Base-by-base conservation (phyloP, 257 asterid species). In the Solanum lycopersicoides region DNA sequence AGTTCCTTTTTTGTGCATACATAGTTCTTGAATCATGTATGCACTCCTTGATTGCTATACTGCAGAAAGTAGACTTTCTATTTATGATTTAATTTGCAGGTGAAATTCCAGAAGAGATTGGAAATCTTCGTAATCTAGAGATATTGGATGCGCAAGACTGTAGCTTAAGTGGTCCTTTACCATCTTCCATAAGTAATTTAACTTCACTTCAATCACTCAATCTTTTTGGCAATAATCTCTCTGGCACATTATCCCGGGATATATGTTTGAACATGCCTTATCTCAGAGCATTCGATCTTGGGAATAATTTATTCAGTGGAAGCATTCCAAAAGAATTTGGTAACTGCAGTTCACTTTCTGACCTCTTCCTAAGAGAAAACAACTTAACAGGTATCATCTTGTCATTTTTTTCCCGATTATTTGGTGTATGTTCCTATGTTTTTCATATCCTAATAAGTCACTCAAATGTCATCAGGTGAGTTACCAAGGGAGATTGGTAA, bases 301-400 rank as follows among this genome's bases (percentile, higher is more conserved):
- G 84, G 28, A 87, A 80, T 35, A 87, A 87, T 45, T 69, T 23
- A 25, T 89, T 89, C 89, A 71, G 41, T 8, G 89, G 88, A 85
- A 23, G 2, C 85, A 74, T 89, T 68, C 91, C 87, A 56, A 89
- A 65, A 66, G 89, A 60, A n/a, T 68, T 91, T 53, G 90, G 89
- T 4, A 90, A 91, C 53, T 86, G 86, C 47, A 90, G 69, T 50
- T 84, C 71, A 82, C 87, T 91, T n/a, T 50, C 45, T 20, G 89
- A 87, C 9, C 86, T 89, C 82, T 85, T 77, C 77, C 34, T 85
- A 30, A 71, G 86, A 45, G 84, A 20, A 16, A 89, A 89, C 72
- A 88, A 53, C 7, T 73, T 87, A 69, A 72, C 84, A 71, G 90
- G 91, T 89, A 80, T 63, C 77, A 30, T 6, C 42, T 37, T 25